Conservation (phyloP, 2,329 filamentous ascomycete species). For the Sarocladium oryzae region DNA sequence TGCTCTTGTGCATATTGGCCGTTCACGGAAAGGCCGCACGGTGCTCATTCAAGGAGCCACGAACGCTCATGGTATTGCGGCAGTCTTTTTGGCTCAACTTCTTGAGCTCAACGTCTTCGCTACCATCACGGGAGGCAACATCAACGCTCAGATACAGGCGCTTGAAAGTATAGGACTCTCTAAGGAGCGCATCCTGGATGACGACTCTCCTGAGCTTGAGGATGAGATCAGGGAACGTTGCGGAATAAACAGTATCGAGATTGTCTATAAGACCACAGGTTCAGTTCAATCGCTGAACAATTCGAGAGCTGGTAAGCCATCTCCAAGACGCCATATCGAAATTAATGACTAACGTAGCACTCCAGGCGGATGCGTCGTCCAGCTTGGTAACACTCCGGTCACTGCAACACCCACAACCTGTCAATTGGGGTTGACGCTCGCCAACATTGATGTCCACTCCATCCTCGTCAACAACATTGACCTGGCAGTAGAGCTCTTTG, state of each 20-base stretch:
- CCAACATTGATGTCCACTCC: not conserved
- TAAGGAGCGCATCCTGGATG: slow-evolving; percentile 30
- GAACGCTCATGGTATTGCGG: slow-evolving; percentile 36
- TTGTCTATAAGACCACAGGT: slow-evolving; percentile 38
- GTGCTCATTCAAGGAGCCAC: slow-evolving; percentile 39
- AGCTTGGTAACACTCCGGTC: not conserved
- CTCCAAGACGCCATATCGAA: not conserved
- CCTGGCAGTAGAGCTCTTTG: not conserved
- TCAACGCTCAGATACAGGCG: slow-evolving; percentile 27
- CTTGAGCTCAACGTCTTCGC: slow-evolving; percentile 34
- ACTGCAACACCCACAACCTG: not conserved
- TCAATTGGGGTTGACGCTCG: not conserved
- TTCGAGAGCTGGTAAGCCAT: not conserved
- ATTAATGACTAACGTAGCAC: not conserved
- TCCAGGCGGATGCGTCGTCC: not conserved
- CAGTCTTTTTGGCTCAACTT: slow-evolving; percentile 32
- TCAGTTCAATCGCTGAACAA: not conserved
- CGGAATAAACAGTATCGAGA: slow-evolving; percentile 27
- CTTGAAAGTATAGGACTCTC: slow-evolving; percentile 29
- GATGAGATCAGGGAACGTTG: slow-evolving; percentile 4
- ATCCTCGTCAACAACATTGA: not conserved
- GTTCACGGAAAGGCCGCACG: slow-evolving; percentile 19
- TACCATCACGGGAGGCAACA: slow-evolving; percentile 27
- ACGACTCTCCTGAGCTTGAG: slow-evolving; percentile 27
- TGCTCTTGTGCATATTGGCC: slow-evolving; percentile 28